Conservation (phyloP, 164 flowering plant genomes). For the Tetrastigma voinierianum region DNA sequence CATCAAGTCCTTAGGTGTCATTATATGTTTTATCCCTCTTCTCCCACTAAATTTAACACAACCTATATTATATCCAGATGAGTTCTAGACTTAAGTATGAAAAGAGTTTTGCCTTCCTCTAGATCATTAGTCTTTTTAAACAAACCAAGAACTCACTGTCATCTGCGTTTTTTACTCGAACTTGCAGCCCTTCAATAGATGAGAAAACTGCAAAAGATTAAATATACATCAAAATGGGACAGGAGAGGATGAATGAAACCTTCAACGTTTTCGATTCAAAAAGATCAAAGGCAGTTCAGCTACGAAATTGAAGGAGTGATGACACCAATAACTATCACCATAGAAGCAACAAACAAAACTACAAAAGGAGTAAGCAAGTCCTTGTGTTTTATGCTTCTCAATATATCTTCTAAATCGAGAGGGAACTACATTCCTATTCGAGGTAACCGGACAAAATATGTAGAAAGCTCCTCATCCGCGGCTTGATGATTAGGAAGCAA, state of each 20-base stretch:
- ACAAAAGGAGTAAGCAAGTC: conserved; percentile 47
- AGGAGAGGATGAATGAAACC: background rate
- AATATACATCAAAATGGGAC: conserved; percentile 5
- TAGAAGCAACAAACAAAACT: conserved; percentile 59
- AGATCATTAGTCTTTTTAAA: too few relatives aligned
- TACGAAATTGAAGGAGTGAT: conserved; percentile 78
- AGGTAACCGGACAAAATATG: conserved; percentile 35
- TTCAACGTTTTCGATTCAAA: background rate
- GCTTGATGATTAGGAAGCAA: conserved; percentile 70
- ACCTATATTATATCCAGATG: background rate
- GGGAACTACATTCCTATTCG: conserved; percentile 16
- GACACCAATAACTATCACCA: conserved; percentile 55
- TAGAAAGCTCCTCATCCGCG: conserved; percentile 72
- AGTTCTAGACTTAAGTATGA: background rate
- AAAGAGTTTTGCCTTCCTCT: background rate
- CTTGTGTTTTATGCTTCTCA: conserved; percentile 54
- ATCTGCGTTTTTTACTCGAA: conserved; percentile 20
- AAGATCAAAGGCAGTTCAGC: background rate
- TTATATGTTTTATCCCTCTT: background rate
- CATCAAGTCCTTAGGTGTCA: too few relatives aligned
- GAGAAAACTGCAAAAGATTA: conserved; percentile 54
- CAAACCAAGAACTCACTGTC: conserved; percentile 34
- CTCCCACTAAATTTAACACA: background rate
- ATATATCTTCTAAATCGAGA: conserved; percentile 43
- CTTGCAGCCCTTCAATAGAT: conserved; percentile 59